Evolutionary conservation across 495 filamentous ascomycete species (phyloP).

Genomic region (Bombardia bombarda): DNA sequence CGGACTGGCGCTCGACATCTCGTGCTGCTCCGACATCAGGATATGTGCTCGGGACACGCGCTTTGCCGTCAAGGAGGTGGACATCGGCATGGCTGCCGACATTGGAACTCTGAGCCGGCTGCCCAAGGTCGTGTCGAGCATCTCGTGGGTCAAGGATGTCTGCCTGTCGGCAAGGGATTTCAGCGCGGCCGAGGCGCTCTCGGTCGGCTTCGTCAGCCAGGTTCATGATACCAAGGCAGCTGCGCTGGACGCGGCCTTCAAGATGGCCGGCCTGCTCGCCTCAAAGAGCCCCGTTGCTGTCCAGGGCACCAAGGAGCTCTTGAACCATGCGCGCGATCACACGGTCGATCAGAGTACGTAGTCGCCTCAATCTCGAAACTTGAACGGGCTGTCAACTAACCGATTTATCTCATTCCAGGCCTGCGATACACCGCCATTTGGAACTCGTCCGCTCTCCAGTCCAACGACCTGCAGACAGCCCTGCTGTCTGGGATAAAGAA

Average conservation of each 20-base stretch:
- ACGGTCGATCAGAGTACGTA: constrained; percentile 64
- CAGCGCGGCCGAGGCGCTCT: constrained; percentile 66
- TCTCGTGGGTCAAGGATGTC: constrained; percentile 89
- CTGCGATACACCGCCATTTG: constrained; percentile 78
- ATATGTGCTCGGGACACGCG: constrained; percentile 54
- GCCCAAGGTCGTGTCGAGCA: constrained; percentile 71
- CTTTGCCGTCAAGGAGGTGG: constrained; percentile 88
- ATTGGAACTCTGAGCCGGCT: constrained; percentile 81
- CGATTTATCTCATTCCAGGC: constrained; percentile 32
- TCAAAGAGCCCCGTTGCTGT: constrained; percentile 86
- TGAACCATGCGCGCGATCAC: constrained; percentile 81
- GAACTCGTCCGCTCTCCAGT: constrained; percentile 80
- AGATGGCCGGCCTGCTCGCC: constrained; percentile 60
- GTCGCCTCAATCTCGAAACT: neutral
- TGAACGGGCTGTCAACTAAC: neutral
- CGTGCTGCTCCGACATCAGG: constrained; percentile 70
- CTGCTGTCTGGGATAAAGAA: constrained; percentile 70
- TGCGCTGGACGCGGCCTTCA: constrained; percentile 53
- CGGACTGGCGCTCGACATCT: constrained; percentile 80
- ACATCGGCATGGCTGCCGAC: constrained; percentile 91
- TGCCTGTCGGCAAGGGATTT: constrained; percentile 72
- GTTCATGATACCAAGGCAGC: constrained; percentile 60
- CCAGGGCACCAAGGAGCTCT: constrained; percentile 84
- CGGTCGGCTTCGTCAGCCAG: constrained; percentile 78
- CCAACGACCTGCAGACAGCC: constrained; percentile 65